phyloP scores from a whole-genome alignment of 1,139 yeast species.

The Suhomyces wounanorum region DNA sequence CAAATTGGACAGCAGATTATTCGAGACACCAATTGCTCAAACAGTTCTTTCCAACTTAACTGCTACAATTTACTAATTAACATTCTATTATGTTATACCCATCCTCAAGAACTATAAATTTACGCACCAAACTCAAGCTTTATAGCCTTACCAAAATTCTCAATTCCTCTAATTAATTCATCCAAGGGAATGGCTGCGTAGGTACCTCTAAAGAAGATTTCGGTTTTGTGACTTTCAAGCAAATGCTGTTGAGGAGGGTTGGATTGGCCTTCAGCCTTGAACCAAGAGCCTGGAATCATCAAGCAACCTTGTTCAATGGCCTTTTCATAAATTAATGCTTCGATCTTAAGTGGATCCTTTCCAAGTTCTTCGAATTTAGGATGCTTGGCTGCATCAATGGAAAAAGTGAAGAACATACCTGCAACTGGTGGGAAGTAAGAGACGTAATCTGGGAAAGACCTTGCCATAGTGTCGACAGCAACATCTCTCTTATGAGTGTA shows the following conservation, averaged over 20 bases:
- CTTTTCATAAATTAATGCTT: conserved; percentile 62
- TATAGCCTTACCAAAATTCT: conserved; percentile 64
- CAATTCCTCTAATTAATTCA: conserved; percentile 58
- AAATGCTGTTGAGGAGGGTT: conserved; percentile 51
- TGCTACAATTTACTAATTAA: background rate
- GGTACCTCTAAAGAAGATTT: conserved; percentile 84
- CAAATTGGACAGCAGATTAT: background rate
- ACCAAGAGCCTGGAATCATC: conserved; percentile 92
- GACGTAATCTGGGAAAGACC: conserved; percentile 61
- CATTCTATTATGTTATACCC: background rate
- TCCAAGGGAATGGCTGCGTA: conserved; percentile 81
- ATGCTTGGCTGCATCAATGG: conserved; percentile 75
- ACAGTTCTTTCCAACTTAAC: too few species aligned
- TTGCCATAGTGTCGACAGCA: conserved; percentile 67
- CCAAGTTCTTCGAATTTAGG: conserved; percentile 61
- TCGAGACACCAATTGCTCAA: background rate
- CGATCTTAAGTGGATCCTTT: conserved; percentile 61
- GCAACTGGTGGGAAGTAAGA: conserved; percentile 76
- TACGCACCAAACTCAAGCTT: conserved; percentile 39
- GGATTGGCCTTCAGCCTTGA: conserved; percentile 51
- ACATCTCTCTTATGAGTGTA: conserved; percentile 74
- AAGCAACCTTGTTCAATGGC: conserved; percentile 67
- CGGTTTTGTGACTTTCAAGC: conserved; percentile 38
- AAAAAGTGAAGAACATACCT: conserved; percentile 89
- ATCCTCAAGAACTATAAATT: conserved; percentile 12